These are phyloP conservation scores for Phytophthora chlamydospora DNA, from an alignment of 352 stramenopile species.

Conservation along the genomic window DNA sequence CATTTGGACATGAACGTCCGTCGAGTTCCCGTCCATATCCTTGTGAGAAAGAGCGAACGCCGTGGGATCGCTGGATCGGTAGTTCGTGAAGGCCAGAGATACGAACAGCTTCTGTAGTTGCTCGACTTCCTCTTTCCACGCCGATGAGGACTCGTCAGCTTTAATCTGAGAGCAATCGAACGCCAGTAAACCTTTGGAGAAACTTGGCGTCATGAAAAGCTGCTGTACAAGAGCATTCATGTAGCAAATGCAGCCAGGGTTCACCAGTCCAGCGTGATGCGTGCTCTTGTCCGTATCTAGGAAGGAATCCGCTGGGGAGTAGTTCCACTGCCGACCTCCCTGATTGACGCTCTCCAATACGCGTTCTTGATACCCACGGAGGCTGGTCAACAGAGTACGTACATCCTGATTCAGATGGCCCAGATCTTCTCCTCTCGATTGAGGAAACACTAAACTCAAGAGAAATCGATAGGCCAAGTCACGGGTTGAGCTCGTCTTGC, in stretches of 20 bases:
- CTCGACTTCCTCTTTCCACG: constrained; percentile 57
- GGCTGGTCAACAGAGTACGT: constrained; percentile 17
- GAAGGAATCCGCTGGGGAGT: constrained; percentile 51
- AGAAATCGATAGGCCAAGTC: constrained; percentile 25
- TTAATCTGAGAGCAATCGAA: constrained; percentile 31
- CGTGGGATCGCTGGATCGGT: constrained; percentile 62
- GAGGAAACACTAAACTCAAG: constrained; percentile 26
- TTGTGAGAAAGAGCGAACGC: constrained; percentile 71
- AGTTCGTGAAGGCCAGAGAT: constrained; percentile 48
- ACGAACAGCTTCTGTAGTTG: constrained; percentile 81
- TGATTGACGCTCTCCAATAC: constrained; percentile 36
- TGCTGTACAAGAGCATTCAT: constrained; percentile 99
- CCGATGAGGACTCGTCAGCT: constrained; percentile 12
- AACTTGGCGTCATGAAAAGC: constrained; percentile 86
- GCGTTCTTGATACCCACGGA: constrained; percentile 32
- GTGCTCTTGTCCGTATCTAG: constrained; percentile 29
- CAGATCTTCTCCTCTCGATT: no score
- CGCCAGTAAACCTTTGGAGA: constrained; percentile 56
- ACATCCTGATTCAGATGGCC: constrained; percentile 16
- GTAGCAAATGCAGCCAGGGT: constrained; percentile 99
- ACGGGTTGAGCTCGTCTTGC: constrained; percentile 18
- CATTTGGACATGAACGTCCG: constrained; percentile 80
- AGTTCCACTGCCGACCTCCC: constrained; percentile 67
- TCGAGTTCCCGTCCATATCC: constrained; percentile 76
- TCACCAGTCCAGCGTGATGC: constrained; percentile 91